Evolutionary conservation across 2,329 filamentous ascomycete genomes (phyloP).

Genomic region (Colletotrichum costaricense): DNA sequence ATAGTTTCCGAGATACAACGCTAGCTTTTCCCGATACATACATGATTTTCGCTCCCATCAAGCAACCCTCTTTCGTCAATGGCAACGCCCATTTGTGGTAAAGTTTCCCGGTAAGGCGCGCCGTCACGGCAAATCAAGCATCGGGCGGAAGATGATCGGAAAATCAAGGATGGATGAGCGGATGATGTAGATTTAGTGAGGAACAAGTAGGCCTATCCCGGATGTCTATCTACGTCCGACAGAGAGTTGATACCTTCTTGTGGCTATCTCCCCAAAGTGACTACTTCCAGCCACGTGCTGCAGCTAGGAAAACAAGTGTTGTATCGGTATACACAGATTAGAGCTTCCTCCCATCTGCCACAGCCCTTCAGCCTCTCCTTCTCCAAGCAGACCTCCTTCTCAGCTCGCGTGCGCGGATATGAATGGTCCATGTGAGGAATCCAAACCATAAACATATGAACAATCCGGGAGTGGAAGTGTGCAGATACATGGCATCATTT

Average conservation of each 20-base stretch:
- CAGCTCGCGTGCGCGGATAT: neutral
- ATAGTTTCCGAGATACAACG: constrained; percentile 12
- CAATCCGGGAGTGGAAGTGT: constrained; percentile 11
- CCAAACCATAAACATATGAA: neutral
- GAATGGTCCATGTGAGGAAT: constrained; percentile 17
- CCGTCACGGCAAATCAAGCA: neutral
- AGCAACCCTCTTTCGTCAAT: neutral
- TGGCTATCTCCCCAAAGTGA: constrained; percentile 15
- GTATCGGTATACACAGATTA: constrained; percentile 35
- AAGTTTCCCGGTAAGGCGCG: constrained; percentile 1
- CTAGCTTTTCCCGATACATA: constrained; percentile 3
- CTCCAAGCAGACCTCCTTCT: neutral
- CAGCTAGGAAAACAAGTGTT: constrained; percentile 15
- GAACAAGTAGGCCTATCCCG: constrained; percentile 30
- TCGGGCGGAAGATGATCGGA: neutral
- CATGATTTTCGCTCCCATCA: neutral
- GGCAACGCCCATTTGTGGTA: neutral
- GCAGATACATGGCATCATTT: constrained; percentile 34
- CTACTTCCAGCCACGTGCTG: constrained; percentile 5
- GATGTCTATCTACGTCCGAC: constrained; percentile 31
- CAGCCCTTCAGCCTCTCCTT: neutral
- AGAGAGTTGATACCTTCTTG: constrained; percentile 9
- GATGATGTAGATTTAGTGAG: constrained; percentile 33
- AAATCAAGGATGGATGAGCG: neutral
- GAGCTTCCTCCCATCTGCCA: constrained; percentile 23